These are phyloP conservation scores for Thielaviopsis ethacetica DNA, from an alignment of 2,329 filamentous ascomycete species.

Conservation along the genomic window DNA sequence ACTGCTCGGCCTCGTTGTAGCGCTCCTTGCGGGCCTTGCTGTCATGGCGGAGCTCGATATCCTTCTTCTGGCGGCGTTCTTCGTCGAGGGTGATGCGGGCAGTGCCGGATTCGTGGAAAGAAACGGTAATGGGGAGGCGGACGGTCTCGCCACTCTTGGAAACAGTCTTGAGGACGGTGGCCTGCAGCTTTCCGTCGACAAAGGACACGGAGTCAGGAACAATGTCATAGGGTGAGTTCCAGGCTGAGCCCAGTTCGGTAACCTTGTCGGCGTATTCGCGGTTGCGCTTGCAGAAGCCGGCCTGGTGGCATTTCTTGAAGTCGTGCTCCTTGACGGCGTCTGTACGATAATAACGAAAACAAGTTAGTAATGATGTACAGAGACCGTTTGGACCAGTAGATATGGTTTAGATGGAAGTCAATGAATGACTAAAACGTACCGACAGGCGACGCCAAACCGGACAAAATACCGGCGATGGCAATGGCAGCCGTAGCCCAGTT, in stretches of 20 bases:
- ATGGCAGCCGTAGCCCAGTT: slow-evolving; percentile 9
- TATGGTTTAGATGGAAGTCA: too few species aligned
- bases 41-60: slow-evolving; percentile 72
- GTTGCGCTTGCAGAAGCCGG: slow-evolving; percentile 94
- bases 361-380: not conserved
- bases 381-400: not conserved
- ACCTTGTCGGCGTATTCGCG: slow-evolving; percentile 73
- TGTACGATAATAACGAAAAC: slow-evolving; percentile 21
- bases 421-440: slow-evolving; percentile 3
- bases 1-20: slow-evolving; percentile 81
- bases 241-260: slow-evolving; percentile 44
- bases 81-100: slow-evolving; percentile 83
- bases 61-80: slow-evolving; percentile 72
- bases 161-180: slow-evolving; percentile 66
- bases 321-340: slow-evolving; percentile 85
- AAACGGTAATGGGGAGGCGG: slow-evolving; percentile 65
- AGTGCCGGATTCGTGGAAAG: slow-evolving; percentile 78
- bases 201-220: slow-evolving; percentile 56
- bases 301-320: slow-evolving; percentile 93
- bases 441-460: slow-evolving; percentile 8
- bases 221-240: slow-evolving; percentile 69
- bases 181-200: slow-evolving; percentile 64
- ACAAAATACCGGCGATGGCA: slow-evolving; percentile 5
- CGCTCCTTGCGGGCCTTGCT: slow-evolving; percentile 79
- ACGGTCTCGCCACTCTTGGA: slow-evolving; percentile 47